Conservation (phyloP, 169 alveolate genomes). For the Cyclospora cayetanensis region DNA sequence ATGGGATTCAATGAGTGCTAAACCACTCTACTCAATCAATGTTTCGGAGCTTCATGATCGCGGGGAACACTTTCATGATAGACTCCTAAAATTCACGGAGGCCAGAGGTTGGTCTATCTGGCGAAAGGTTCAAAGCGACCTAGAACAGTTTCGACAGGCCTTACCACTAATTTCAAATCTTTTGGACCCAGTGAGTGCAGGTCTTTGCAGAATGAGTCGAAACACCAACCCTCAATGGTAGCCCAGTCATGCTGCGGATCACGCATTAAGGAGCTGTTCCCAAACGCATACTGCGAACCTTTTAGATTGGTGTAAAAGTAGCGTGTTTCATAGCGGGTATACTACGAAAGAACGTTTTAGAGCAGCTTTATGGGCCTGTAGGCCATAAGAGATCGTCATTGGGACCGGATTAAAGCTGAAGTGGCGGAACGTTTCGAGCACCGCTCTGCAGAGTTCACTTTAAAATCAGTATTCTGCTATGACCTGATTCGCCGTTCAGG, state of each 20-base stretch:
- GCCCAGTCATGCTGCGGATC: too few species aligned
- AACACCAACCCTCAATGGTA: too few species aligned
- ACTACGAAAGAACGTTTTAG: too few species aligned
- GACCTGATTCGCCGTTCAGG: slow-evolving; percentile 68
- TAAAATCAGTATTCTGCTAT: slow-evolving; percentile 62
- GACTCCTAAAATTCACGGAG: slow-evolving; percentile 52
- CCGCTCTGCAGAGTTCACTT: slow-evolving; percentile 68
- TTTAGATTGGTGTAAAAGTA: too few species aligned
- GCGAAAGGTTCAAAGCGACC: slow-evolving; percentile 73
- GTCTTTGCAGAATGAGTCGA: too few species aligned
- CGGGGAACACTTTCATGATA: slow-evolving; percentile 58
- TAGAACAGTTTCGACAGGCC: slow-evolving; percentile 76
- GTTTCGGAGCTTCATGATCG: slow-evolving; percentile 45
- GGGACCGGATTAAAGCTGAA: slow-evolving; percentile 75
- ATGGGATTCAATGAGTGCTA: slow-evolving; percentile 52
- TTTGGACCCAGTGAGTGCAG: slow-evolving; percentile 71
- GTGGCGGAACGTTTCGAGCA: slow-evolving; percentile 74
- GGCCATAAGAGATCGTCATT: slow-evolving; percentile 78
- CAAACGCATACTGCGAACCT: too few species aligned
- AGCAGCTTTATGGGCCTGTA: too few species aligned
- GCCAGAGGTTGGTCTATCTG: slow-evolving; percentile 72
- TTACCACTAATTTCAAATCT: slow-evolving; percentile 77
- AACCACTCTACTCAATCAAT: slow-evolving; percentile 55
- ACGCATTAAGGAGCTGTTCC: too few species aligned
- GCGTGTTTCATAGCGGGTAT: too few species aligned